These are phyloP conservation scores for Dimocarpus longan DNA, from an alignment of 345 rosid genomes.

Conservation along the genomic window DNA sequence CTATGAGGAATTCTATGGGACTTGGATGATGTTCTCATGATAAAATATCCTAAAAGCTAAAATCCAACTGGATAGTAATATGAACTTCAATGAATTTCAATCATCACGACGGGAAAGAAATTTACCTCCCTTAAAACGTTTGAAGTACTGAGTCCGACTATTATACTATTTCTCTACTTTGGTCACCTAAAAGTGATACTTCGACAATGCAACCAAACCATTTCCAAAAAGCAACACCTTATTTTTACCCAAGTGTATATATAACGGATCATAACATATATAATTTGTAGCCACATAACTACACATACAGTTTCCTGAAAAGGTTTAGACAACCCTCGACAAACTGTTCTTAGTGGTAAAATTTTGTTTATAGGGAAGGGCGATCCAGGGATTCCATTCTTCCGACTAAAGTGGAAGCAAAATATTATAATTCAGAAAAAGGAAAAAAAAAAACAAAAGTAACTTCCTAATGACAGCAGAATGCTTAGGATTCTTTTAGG, in stretches of 20 bases:
- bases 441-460: too few species aligned
- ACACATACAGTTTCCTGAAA: neutral
- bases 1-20: conserved; percentile 1
- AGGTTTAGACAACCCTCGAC: too few species aligned
- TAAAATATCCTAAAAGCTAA: neutral
- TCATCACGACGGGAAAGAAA: neutral
- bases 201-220: neutral
- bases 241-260: neutral
- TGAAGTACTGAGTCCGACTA: neutral
- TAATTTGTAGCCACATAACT: neutral
- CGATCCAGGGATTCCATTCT: too few species aligned
- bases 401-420: too few species aligned
- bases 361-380: too few species aligned
- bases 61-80: neutral
- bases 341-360: too few species aligned
- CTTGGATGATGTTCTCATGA: neutral
- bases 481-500: too few species aligned
- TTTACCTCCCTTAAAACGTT: neutral
- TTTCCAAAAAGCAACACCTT: neutral
- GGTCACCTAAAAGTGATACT: neutral
- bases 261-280: neutral
- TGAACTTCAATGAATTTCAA: neutral
- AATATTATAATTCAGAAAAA: too few species aligned
- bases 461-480: too few species aligned
- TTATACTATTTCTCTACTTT: neutral